Evolutionary conservation across 345 rosid species (phyloP).

Genomic region (Cardamine chenopodiifolia): DNA sequence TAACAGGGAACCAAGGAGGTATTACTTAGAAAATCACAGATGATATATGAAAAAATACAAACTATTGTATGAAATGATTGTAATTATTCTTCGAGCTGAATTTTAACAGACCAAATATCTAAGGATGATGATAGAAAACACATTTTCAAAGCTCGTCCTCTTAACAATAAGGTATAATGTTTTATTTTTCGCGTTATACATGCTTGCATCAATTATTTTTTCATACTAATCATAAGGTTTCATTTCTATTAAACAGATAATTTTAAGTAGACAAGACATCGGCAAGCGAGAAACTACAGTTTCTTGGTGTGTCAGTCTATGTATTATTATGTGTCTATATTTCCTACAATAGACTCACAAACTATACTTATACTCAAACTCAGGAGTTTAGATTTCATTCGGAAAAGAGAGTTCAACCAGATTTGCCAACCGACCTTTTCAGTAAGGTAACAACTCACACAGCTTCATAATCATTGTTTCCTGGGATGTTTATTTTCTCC

Average conservation of each 20-base stretch:
- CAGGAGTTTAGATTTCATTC: no score
- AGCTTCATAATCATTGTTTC: neutral
- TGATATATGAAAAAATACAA: no score
- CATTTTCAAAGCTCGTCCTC: constrained; percentile 68
- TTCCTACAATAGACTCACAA: no score
- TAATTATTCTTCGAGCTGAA: constrained; percentile 47
- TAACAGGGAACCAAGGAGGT: constrained; percentile 68
- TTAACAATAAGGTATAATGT: constrained; percentile 68
- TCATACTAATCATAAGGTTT: constrained; percentile 12
- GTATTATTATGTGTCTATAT: no score
- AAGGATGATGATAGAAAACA: constrained; percentile 49
- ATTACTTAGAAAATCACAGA: neutral
- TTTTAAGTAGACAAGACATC: constrained; percentile 68
- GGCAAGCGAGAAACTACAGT: no score
- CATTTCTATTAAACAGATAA: constrained; percentile 48
- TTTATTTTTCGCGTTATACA: neutral
- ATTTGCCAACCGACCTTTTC: constrained; percentile 76
- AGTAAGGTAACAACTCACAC: constrained; percentile 62
- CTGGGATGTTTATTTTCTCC: neutral
- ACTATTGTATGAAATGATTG: constrained; percentile 5
- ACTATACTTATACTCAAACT: no score
- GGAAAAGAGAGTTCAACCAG: constrained; percentile 57
- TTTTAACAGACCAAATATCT: no score
- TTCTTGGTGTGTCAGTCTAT: no score
- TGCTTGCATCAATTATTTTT: neutral